Base-by-base conservation (phyloP, 1,284 basidiomycete genomes). In the Trametes sp. region DNA sequence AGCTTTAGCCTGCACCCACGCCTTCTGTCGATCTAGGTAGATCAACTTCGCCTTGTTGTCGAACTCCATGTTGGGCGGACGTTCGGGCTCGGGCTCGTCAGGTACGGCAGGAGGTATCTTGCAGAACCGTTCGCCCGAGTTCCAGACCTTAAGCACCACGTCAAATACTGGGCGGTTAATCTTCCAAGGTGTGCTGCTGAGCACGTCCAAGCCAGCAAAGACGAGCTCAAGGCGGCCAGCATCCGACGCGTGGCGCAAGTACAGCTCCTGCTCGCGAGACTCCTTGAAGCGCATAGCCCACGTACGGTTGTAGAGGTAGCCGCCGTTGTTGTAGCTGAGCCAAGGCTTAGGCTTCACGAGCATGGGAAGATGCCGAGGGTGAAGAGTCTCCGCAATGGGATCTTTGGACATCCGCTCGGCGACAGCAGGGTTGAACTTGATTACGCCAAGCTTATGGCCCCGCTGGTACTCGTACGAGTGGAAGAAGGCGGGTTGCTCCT, bases 311-410 rank as follows among this genome's bases (percentile, higher is more conserved):
- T 61, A 63, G 24, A 64, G 50, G 79, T 76, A 98, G 2, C 92
- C 95, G 16, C 97, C 98, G 45, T 90, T 82, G 63, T 93, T 86
- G 71, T 89, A 85, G 60, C 81, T 82, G 1, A 92, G 75, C 97
- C 97, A 99, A 0, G 93, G 93, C 69, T 90, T 90, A 1, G 98
- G 97, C 62, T 89, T 90, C 24, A 98, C 87, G 2, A 99, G 84
- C 97, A 99, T 99, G 9, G 97, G 97, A 49, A 99, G 82, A 75
- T 98, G 94, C 9, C 96, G 92, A 16, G 97, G 95, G 75, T 97
- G 95, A 11, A 98, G 80, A 0, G 93, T 89, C 56, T 90, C 87
- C n/a, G 83, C 79, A 6, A 96, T 74, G 38, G 81, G 83, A 68
- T 98, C 96, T 64, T 87, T 89, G 9, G 93, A 89, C 62, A 99